A percentile compares a stretch with the other conserved stretches of the same genome.
Conservation (phyloP, 2,329 filamentous ascomycete species). For the Dactylonectria macrodidyma region DNA sequence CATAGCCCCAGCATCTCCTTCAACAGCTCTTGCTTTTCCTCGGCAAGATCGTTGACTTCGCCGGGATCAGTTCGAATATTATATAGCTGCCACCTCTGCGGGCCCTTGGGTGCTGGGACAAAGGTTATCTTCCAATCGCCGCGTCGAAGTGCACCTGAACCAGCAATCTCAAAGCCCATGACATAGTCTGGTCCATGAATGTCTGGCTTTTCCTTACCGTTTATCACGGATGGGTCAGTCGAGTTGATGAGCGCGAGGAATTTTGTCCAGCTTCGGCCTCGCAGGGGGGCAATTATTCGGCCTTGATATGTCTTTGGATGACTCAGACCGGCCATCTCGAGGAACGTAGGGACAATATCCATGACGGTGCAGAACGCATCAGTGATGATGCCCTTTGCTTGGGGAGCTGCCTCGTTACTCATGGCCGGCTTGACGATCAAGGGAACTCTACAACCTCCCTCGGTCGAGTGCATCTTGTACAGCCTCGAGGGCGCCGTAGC, state of each 20-base stretch:
- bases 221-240: neutral
- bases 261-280: slow-evolving; percentile 25
- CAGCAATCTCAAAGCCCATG: slow-evolving; percentile 70
- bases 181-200: slow-evolving; percentile 58
- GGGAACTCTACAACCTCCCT: slow-evolving; percentile 66
- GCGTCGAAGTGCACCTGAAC: slow-evolving; percentile 65
- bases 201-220: neutral
- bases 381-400: neutral
- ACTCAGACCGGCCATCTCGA: neutral
- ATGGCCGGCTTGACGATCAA: slow-evolving; percentile 57
- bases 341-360: slow-evolving; percentile 11
- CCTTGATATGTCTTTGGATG: slow-evolving; percentile 19
- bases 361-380: slow-evolving; percentile 7
- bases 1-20: slow-evolving; percentile 20
- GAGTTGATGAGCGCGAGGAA: neutral
- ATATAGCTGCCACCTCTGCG: slow-evolving; percentile 71
- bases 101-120: slow-evolving; percentile 63
- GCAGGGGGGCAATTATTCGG: slow-evolving; percentile 17
- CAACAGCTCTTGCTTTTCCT: slow-evolving; percentile 59
- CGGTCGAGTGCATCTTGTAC: slow-evolving; percentile 58
- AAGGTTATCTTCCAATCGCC: slow-evolving; percentile 72
- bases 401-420: neutral
- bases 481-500: slow-evolving; percentile 55
- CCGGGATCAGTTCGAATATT: slow-evolving; percentile 67
- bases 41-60: slow-evolving; percentile 62